phyloP scores from a whole-genome alignment of 1,284 basidiomycete species.

The Ceratobasidium sp. region DNA sequence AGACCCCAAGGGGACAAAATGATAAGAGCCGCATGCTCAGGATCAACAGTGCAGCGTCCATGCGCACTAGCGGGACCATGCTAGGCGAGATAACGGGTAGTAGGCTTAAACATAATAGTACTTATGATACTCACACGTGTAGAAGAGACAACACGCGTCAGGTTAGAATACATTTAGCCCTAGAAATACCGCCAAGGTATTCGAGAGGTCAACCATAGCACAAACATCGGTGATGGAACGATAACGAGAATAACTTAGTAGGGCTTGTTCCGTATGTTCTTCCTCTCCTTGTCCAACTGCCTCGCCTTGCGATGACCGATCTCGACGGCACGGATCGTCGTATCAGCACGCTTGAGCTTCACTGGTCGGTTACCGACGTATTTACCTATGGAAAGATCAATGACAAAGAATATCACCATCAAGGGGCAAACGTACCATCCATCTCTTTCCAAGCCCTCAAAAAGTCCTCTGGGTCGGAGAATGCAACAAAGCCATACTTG shows the following conservation, averaged over 20 bases:
- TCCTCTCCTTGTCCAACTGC: slow-evolving; percentile 80
- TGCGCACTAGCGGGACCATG: not conserved
- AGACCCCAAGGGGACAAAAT: slow-evolving; percentile 14
- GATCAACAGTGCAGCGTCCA: too few relatives aligned
- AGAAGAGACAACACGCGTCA: slow-evolving; percentile 4
- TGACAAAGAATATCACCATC: slow-evolving; percentile 26
- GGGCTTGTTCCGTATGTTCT: slow-evolving; percentile 73
- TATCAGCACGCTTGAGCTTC: slow-evolving; percentile 88
- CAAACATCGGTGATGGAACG: slow-evolving; percentile 22
- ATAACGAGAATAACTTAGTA: slow-evolving; percentile 59
- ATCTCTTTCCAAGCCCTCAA: slow-evolving; percentile 99
- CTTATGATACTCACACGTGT: slow-evolving; percentile 10
- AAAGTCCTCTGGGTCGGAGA: slow-evolving; percentile 98
- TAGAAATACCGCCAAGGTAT: slow-evolving; percentile 17
- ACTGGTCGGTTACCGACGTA: slow-evolving; percentile 96
- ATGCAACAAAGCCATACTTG: slow-evolving; percentile 97
- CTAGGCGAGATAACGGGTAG: slow-evolving; percentile 2
- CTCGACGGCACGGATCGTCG: slow-evolving; percentile 87
- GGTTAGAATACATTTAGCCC: slow-evolving; percentile 19
- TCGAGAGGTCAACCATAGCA: slow-evolving; percentile 34
- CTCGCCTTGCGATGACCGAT: slow-evolving; percentile 92
- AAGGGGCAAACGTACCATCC: slow-evolving; percentile 75
- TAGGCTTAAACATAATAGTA: not conserved
- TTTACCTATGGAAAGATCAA: slow-evolving; percentile 70
- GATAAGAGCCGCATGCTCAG: not conserved